phyloP scores from a whole-genome alignment of 1,284 basidiomycete genomes.

The Fomitopsis pinicola region DNA sequence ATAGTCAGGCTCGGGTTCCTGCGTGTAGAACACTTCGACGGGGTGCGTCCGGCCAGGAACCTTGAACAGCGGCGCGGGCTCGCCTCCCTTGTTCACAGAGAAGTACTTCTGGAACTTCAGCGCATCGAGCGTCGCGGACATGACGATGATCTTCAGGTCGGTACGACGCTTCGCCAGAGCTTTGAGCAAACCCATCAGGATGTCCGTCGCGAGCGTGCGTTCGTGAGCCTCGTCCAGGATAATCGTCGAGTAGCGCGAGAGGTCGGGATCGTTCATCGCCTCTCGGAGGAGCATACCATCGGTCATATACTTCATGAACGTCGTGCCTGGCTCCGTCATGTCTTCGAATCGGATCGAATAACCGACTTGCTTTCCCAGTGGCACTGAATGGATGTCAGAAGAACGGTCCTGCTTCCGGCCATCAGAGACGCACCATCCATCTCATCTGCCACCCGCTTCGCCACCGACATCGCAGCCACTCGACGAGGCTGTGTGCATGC shows the following conservation, averaged over 20 bases:
- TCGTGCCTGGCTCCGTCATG: conserved; percentile 88
- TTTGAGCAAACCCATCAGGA: conserved; percentile 92
- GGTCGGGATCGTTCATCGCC: conserved; percentile 93
- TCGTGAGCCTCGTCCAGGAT: conserved; percentile 99
- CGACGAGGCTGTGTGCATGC: conserved; percentile 97
- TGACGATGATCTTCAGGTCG: conserved; percentile 97
- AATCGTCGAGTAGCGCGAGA: conserved; percentile 91
- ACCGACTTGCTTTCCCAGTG: conserved; percentile 91
- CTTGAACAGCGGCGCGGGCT: conserved; percentile 83
- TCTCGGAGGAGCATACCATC: conserved; percentile 97
- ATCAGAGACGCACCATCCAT: conserved; percentile 75
- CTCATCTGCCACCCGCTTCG: conserved; percentile 97
- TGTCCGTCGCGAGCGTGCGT: conserved; percentile 96
- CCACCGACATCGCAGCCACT: conserved; percentile 97
- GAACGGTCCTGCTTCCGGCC: background rate
- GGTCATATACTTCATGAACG: conserved; percentile 98
- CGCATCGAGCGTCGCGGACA: conserved; percentile 97
- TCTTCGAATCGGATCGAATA: conserved; percentile 99
- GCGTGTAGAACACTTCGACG: conserved; percentile 95
- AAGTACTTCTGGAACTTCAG: conserved; percentile 98
- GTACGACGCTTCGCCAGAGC: conserved; percentile 73
- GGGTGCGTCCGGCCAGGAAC: conserved; percentile 96
- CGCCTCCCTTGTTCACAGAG: conserved; percentile 45
- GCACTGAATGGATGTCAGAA: conserved; percentile 44
- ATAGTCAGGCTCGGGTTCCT: conserved; percentile 95